phyloP scores from a whole-genome alignment of 2,329 filamentous ascomycete species.

The Zalaria sp. region DNA sequence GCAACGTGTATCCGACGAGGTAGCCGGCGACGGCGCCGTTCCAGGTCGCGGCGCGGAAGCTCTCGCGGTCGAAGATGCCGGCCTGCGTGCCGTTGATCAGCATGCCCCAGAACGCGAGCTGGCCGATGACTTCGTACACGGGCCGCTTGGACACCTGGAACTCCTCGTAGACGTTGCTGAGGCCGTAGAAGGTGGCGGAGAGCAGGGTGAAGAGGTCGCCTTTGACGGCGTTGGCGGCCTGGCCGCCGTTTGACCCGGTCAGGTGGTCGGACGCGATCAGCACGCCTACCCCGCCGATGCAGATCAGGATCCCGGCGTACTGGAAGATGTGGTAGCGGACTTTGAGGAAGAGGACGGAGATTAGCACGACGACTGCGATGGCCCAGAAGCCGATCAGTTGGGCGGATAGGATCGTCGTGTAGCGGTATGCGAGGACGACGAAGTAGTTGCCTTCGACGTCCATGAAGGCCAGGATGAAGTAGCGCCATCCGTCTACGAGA shows the following conservation, averaged over 20 bases:
- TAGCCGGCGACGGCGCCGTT: constrained; percentile 54
- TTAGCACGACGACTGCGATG: constrained; percentile 76
- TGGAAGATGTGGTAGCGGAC: constrained; percentile 86
- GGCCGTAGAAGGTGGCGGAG: constrained; percentile 80
- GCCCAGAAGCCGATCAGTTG: constrained; percentile 99
- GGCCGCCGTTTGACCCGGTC: constrained; percentile 51
- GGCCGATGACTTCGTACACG: constrained; percentile 84
- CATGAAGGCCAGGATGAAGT: constrained; percentile 79
- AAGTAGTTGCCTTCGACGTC: constrained; percentile 98
- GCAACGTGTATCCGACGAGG: constrained; percentile 77
- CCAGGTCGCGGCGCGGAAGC: constrained; percentile 42
- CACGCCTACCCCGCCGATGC: constrained; percentile 80
- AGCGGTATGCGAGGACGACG: constrained; percentile 81
- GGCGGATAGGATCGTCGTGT: constrained; percentile 83
- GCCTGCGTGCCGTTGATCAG: constrained; percentile 86
- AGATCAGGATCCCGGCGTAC: constrained; percentile 74
- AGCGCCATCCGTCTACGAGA: constrained; percentile 72
- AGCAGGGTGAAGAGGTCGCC: constrained; percentile 86
- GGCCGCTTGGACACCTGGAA: constrained; percentile 80
- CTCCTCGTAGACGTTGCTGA: constrained; percentile 86
- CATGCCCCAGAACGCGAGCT: constrained; percentile 76
- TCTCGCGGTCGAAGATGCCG: constrained; percentile 74
- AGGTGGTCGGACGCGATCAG: constrained; percentile 81
- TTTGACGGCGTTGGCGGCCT: constrained; percentile 56
- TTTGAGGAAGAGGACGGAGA: constrained; percentile 69